Evolutionary conservation across 75 land plant species (phyloP), one percentile per base, ranked within the genome.

Genomic region (Sequoia sempervirens): DNA sequence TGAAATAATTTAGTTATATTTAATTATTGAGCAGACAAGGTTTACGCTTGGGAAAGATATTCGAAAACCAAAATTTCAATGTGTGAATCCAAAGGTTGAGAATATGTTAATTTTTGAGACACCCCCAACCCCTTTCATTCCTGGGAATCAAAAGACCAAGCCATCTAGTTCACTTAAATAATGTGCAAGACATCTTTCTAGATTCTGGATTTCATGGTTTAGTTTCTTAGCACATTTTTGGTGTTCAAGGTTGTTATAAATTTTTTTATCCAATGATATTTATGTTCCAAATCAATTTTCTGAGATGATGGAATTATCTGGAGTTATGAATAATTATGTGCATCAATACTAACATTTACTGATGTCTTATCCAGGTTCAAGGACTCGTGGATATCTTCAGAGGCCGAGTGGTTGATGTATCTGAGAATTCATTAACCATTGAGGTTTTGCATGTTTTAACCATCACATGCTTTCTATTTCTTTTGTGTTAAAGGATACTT

Each of bases 311-410:
- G 85, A 85, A 15, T 53, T 82, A 20, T 47, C 41, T 4, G 76
- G 37, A 68, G 81, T 32, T 46, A 3, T 4, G 43, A 78, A 28
- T 45, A 78, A 11, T n/a, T 45, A 45, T 78, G 80, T 45, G 13
- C 28, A 28, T n/a, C n/a, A 12, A 78, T 68, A 26, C 80, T 78
- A n/a, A 78, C 20, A n/a, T 45, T n/a, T 78, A 45, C 30, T 78
- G 20, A 47, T 45, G 5, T 45, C 80, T 78, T 78, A 78, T 37
- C 34, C 82, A 90, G 99, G 94, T 96, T n/a, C 91, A 90, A 92
- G 94, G 95, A 82, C 84, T 97, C 45, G 96, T 94, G 52, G 95
- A 96, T 82, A 88, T 97, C 83, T 97, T 97, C 85, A 86, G 98
- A 87, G 99, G 90, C 32, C 92, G 87, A 86, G 88, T 97, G 79